Percentiles rank a stretch among this genome's conserved stretches.
These are phyloP conservation scores for Hypoxylon intermedium DNA, from an alignment of 495 filamentous ascomycete genomes.

Conservation along the genomic window DNA sequence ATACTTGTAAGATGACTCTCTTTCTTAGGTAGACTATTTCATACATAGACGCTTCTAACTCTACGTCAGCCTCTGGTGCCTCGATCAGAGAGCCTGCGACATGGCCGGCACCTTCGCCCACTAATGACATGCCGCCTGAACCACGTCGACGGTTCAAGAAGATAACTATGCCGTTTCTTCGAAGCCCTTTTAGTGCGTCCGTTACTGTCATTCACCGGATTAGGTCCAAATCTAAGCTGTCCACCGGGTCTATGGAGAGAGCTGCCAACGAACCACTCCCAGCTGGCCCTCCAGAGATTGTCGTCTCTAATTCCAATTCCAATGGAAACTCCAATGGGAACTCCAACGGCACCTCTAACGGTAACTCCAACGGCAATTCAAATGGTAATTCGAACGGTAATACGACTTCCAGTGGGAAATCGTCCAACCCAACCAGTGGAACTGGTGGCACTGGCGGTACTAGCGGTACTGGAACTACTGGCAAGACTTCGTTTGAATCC, in stretches of 20 bases:
- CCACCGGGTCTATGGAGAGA: conserved; percentile 37
- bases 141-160: conserved; percentile 45
- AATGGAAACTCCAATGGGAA: no score
- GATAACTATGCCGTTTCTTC: conserved; percentile 54
- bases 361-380: conserved; percentile 23
- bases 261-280: conserved; percentile 21
- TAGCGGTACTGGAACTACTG: conserved; percentile 41
- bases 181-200: conserved; percentile 47
- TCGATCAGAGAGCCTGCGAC: conserved; percentile 36
- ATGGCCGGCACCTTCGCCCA: conserved; percentile 37
- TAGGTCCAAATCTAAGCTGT: conserved; percentile 46
- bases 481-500: conserved; percentile 52
- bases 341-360: conserved; percentile 32
- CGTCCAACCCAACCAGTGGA: conserved; percentile 39
- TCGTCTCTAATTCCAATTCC: no score
- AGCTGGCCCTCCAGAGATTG: conserved; percentile 25
- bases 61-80: conserved; percentile 24
- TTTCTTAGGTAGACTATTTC: neutral
- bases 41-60: conserved; percentile 1
- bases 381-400: conserved; percentile 26
- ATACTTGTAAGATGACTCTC: conserved; percentile 45
- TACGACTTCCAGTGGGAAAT: conserved; percentile 43
- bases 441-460: conserved; percentile 41
- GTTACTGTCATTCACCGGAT: conserved; percentile 55
- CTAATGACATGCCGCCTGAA: conserved; percentile 19